Percentiles rank a stretch among this genome's conserved stretches.
Evolutionary conservation across 176 grass and related monocot species (phyloP).

Genomic region (Secale cereale): DNA sequence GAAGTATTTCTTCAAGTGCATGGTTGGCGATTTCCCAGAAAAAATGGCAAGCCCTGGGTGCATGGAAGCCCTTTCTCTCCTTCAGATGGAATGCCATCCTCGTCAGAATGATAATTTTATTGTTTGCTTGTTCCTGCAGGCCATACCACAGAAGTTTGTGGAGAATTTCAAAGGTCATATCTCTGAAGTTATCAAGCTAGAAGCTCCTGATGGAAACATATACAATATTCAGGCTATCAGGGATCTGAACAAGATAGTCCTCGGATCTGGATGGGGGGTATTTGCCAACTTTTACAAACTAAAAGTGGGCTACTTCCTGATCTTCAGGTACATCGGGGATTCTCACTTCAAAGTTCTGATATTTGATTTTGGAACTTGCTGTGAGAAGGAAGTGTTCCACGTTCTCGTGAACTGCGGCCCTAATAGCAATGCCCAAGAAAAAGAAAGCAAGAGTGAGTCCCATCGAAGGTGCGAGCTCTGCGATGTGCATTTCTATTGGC

Average conservation of each 20-base stretch:
- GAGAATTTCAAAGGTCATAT: conserved; percentile 25
- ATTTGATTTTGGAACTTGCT: conserved; percentile 28
- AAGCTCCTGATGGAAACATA: conserved; percentile 27
- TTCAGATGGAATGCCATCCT: not conserved
- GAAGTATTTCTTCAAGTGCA: conserved; percentile 13
- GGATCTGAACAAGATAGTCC: conserved; percentile 8
- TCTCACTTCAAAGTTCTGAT: conserved; percentile 51
- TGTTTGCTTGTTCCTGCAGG: conserved; percentile 6
- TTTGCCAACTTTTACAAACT: conserved; percentile 34
- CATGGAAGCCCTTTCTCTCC: not conserved
- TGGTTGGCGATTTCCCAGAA: conserved; percentile 5
- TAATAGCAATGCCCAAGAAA: conserved; percentile 20
- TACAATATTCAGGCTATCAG: conserved; percentile 22
- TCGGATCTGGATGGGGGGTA: conserved; percentile 42
- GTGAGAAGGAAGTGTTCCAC: conserved; percentile 36
- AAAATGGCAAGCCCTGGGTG: conserved; percentile 9
- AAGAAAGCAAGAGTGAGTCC: not conserved
- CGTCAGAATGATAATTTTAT: not conserved
- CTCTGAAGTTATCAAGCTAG: conserved; percentile 29
- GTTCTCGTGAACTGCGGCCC: not conserved
- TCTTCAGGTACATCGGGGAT: conserved; percentile 38
- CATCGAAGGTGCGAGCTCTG: not conserved
- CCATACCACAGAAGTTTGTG: conserved; percentile 40
- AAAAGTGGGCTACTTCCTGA: conserved; percentile 14
- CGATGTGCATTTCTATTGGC: conserved; percentile 7